phyloP scores from a whole-genome alignment of 2,329 filamentous ascomycete species.

The Fusarium incarnatum region DNA sequence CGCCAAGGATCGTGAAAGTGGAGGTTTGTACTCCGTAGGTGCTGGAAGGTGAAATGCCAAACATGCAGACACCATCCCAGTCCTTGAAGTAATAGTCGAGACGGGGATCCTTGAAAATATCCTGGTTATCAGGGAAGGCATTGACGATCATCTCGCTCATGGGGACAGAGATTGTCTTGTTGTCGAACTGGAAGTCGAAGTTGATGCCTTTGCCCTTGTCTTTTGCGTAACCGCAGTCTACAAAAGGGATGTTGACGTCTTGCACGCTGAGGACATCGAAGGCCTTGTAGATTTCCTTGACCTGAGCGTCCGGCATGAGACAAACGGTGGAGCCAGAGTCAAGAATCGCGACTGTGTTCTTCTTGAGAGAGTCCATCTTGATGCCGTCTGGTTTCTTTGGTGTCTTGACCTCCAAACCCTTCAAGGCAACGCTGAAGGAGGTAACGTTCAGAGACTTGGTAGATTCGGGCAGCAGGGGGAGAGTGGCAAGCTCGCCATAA shows the following conservation, averaged over 20 bases:
- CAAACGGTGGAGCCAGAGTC: constrained; percentile 80
- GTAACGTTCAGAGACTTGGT: constrained; percentile 55
- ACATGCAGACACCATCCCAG: constrained; percentile 62
- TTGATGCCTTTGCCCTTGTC: constrained; percentile 57
- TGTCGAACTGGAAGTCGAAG: constrained; percentile 66
- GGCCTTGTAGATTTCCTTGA: constrained; percentile 61
- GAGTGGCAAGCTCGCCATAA: constrained; percentile 59
- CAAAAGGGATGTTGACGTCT: constrained; percentile 58
- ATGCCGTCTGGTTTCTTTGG: constrained; percentile 47
- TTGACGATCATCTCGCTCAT: constrained; percentile 66
- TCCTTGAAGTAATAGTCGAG: constrained; percentile 51
- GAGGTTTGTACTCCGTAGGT: constrained; percentile 48
- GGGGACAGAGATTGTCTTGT: constrained; percentile 59
- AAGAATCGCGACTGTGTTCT: constrained; percentile 74
- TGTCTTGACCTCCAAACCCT: constrained; percentile 55
- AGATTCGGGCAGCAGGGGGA: constrained; percentile 61
- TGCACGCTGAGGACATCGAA: constrained; percentile 62
- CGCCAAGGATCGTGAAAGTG: constrained; percentile 63
- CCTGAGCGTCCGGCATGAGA: constrained; percentile 73
- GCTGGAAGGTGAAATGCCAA: constrained; percentile 63
- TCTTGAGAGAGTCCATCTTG: constrained; percentile 53
- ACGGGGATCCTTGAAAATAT: constrained; percentile 54
- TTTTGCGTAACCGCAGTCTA: constrained; percentile 63
- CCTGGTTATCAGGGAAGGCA: constrained; percentile 52
- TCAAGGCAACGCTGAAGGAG: constrained; percentile 51